Conservation (phyloP, 2,329 filamentous ascomycete species). For the Claviceps sp. region DNA sequence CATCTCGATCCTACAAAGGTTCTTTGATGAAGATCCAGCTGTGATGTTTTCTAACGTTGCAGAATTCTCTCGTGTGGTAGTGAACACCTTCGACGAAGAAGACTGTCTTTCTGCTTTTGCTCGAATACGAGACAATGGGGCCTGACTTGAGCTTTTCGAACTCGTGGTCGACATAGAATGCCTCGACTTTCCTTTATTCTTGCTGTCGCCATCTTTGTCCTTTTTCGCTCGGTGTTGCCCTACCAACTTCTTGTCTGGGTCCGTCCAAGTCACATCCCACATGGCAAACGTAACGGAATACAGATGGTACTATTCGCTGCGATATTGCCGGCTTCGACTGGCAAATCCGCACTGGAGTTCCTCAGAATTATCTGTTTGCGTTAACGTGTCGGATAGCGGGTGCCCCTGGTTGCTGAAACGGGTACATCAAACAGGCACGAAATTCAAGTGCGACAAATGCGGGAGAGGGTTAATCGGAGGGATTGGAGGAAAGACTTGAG, state of each 20-base stretch:
- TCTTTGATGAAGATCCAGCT: background rate
- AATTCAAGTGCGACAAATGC: background rate
- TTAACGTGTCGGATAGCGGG: constrained; percentile 3
- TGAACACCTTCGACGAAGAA: constrained; percentile 3
- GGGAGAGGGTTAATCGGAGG: background rate
- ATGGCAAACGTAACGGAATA: constrained; percentile 20
- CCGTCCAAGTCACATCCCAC: constrained; percentile 48
- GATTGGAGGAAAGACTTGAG: background rate
- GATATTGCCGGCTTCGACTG: background rate
- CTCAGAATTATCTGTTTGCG: background rate
- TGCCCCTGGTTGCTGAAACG: constrained; percentile 4
- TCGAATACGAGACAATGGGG: constrained; percentile 17
- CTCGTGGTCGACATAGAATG: constrained; percentile 6
- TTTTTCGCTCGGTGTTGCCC: constrained; percentile 39
- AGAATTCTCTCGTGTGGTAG: background rate
- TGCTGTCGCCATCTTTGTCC: constrained; percentile 17
- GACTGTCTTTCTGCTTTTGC: constrained; percentile 8
- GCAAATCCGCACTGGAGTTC: background rate
- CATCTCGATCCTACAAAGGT: constrained; percentile 2
- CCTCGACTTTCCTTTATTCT: constrained; percentile 2
- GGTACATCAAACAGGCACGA: background rate
- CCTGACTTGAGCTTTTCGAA: constrained; percentile 2
- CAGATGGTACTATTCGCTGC: background rate
- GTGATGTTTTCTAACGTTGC: background rate
- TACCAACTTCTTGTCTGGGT: constrained; percentile 38